Conservation (phyloP, 2,329 filamentous ascomycete genomes). For the Aspergillus eucalypticola region DNA sequence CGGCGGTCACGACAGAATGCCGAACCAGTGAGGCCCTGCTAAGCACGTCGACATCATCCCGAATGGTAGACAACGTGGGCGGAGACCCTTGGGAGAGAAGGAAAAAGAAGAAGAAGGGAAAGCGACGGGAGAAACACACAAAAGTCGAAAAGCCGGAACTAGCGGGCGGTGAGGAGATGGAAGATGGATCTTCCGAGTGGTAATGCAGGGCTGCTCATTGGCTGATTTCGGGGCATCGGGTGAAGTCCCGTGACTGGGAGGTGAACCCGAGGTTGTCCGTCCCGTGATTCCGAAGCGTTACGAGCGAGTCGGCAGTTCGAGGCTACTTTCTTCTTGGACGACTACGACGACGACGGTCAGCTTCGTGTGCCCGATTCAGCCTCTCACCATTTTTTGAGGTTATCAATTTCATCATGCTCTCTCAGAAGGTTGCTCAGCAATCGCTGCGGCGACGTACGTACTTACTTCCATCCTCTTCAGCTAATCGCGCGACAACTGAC, state of each 20-base stretch:
- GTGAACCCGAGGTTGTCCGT: conserved; percentile 44
- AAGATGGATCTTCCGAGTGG: conserved; percentile 40
- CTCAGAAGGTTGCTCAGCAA: conserved; percentile 50
- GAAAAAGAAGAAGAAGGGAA: conserved; percentile 15
- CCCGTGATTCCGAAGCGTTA: conserved; percentile 39
- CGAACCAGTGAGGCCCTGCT: conserved; percentile 44
- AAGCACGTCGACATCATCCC: conserved; percentile 43
- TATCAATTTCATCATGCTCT: conserved; percentile 43
- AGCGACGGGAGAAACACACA: conserved; percentile 22
- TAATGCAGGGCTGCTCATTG: conserved; percentile 40
- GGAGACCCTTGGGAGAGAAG: conserved; percentile 39
- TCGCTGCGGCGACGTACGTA: conserved; percentile 52
- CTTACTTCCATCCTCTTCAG: not conserved
- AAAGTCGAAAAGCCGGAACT: conserved; percentile 13
- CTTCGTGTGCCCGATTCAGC: conserved; percentile 13
- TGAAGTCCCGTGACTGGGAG: conserved; percentile 37
- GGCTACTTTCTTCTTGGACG: conserved; percentile 23
- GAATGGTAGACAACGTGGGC: conserved; percentile 40
- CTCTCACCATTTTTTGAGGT: conserved; percentile 9
- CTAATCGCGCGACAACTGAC: conserved; percentile 27
- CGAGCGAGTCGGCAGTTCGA: conserved; percentile 27
- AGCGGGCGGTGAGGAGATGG: conserved; percentile 23
- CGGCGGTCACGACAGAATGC: conserved; percentile 48
- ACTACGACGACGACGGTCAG: conserved; percentile 22
- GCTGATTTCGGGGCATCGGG: conserved; percentile 15